Conservation (phyloP, 1,284 basidiomycete species). For the Trichosporon sp. region DNA sequence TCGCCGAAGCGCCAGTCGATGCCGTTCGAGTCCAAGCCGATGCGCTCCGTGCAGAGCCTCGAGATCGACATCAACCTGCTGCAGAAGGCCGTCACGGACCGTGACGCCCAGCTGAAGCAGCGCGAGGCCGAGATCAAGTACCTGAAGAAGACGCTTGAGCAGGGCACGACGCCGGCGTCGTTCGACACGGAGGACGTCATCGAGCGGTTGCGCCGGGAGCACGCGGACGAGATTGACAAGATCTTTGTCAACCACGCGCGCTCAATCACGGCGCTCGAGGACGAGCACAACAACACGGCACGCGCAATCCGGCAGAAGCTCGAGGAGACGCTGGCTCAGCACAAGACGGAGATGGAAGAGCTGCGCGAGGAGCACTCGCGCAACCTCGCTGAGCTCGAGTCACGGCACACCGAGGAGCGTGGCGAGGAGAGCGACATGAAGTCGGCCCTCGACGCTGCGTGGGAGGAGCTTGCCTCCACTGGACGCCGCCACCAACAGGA, state of each 20-base stretch:
- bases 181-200: conserved; percentile 20
- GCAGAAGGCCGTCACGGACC: conserved; percentile 76
- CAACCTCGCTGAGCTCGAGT: conserved; percentile 20
- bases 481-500: conserved; percentile 19
- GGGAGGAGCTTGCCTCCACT: conserved; percentile 21
- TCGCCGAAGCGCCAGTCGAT: conserved; percentile 34
- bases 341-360: conserved; percentile 21
- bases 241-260: conserved; percentile 17
- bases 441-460: conserved; percentile 19
- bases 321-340: conserved; percentile 10
- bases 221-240: conserved; percentile 28
- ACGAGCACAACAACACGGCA: conserved; percentile 16
- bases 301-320: conserved; percentile 15
- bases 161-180: conserved; percentile 12
- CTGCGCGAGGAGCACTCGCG: conserved; percentile 19
- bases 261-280: conserved; percentile 18
- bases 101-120: conserved; percentile 70
- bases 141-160: conserved; percentile 60
- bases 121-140: conserved; percentile 76
- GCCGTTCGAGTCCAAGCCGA: conserved; percentile 31
- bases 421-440: conserved; percentile 14
- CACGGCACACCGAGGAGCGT: conserved; percentile 14
- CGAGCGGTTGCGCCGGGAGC: conserved; percentile 26
- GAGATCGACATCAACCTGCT: conserved; percentile 88
- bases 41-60: conserved; percentile 70